Percentiles rank a stretch among this genome's conserved stretches.
phyloP scores from a whole-genome alignment of 2,329 filamentous ascomycete species.

The Fusarium hainanense region DNA sequence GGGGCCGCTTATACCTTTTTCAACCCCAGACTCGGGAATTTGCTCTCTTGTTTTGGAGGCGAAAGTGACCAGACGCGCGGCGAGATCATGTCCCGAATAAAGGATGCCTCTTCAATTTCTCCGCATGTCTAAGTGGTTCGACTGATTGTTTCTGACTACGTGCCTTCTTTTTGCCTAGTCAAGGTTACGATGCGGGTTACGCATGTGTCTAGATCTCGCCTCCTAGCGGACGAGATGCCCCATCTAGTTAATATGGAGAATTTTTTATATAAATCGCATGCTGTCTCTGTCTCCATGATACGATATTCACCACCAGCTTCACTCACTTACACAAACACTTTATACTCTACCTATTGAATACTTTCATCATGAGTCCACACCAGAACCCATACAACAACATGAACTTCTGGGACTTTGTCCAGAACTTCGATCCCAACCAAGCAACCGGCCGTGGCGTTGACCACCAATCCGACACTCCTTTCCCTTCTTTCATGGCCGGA shows the following conservation, averaged over 20 bases:
- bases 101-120: constrained; percentile 9
- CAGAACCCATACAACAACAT: constrained; percentile 41
- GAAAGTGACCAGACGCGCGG: constrained; percentile 41
- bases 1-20: constrained; percentile 35
- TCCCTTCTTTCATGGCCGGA: constrained; percentile 45
- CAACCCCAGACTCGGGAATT: constrained; percentile 12
- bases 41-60: not conserved
- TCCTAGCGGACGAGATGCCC: constrained; percentile 32
- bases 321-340: constrained; percentile 20
- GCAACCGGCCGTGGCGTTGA: constrained; percentile 53
- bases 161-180: constrained; percentile 36
- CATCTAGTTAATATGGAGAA: constrained; percentile 27
- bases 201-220: constrained; percentile 36
- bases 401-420: constrained; percentile 52
- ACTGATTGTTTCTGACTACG: constrained; percentile 35
- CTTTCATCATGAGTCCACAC: constrained; percentile 37
- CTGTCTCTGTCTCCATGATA: constrained; percentile 13
- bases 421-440: constrained; percentile 48
- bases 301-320: constrained; percentile 19
- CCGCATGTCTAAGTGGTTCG: constrained; percentile 40
- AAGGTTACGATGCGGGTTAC: constrained; percentile 35
- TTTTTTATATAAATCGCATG: constrained; percentile 38
- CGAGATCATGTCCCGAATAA: constrained; percentile 21
- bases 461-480: constrained; percentile 46
- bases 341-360: not conserved